Base-by-base conservation (phyloP, 2,329 filamentous ascomycete genomes). In the Stylonectria norvegica region DNA sequence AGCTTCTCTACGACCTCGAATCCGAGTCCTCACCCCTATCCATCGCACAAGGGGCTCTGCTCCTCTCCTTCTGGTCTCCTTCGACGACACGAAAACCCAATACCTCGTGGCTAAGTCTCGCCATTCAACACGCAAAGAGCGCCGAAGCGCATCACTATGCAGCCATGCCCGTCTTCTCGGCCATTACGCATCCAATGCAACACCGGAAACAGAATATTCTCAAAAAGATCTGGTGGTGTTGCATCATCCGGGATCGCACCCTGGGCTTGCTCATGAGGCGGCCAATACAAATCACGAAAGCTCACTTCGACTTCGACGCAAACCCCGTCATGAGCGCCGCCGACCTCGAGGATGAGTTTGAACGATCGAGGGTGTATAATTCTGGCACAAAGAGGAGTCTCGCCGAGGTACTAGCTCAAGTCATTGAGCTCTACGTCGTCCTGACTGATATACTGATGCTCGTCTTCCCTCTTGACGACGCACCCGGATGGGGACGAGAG, bases 211-310 rank as follows among this genome's bases (percentile, higher is more conserved):
- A 66, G 39, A 63, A 66, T 44, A 58, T 64, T 6, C 63, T 71
- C 20, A 78, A 76, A 54, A 62, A 73, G 2, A 56, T 78, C 6
- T 77, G 73, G 73, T 78, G 74, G 73, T 73, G 71, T 42, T 75
- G 73, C 42, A 62, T 78, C 28, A 62, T 77, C 5, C 69, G 75
- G 9, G 74, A 77, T 51, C 66, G 72, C 27, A 70, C 73, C 14
- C 48, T 78, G 18, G 65, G 68, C 4, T 61, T 78, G 7, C 68
- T 72, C 4, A 64, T 76, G 44, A 66, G 73, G n/a, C 65, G 72
- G 9, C 66, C 66, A 28, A 63, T 73, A n/a, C 72, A 76, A 43
- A 68, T 77, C 39, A 70, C 71, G 0, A 64, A 67, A 3, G 60
- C 60, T 0, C 67, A 72, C 42, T 72, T 75, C 43, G 65, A 73